Evolutionary conservation across 805 yeast species (phyloP), one percentile per base, ranked within the genome.

Genomic region (Candida quercuum): DNA sequence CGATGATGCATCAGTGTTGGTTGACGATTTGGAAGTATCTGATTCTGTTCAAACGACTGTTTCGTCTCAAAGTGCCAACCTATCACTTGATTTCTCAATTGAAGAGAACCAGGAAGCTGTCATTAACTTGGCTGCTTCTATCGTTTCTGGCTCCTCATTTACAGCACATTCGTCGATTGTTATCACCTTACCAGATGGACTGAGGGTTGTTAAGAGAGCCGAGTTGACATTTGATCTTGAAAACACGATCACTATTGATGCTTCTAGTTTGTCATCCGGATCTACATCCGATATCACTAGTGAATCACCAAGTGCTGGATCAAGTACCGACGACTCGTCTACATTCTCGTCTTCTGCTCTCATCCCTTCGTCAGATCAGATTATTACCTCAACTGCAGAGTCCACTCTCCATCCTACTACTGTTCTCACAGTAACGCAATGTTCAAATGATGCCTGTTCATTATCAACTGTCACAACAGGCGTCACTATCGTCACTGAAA

Each of bases 131-230:
- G 9, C 33, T n/a, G 32, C 30, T 24, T 17, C 20, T 5, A 15
- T 30, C 16, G 13, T 16, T 23, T 17, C 33, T 21, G 38, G 38
- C 5, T 10, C 27, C 16, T 19, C 33, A 8, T 35, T 25, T 24
- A 23, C 33, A n/a, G 22, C 33, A 16, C 13, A 21, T 17, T 33
- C 33, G 13, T 21, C 23, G 17, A 22, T 35, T 28, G 38, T 28
- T n/a, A 28, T 35, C 29, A 23, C 33, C 11, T 22, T 32, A 22
- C 25, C 28, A 28, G 33, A 35, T 17, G 33, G 26, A 11, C 16
- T 22, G 33, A 35, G 21, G 24, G 23, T 35, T n/a, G 12, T 18
- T 16, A 35, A 35, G 38, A 30, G 39, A 36, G 39, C 30, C 5
- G 39, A 23, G 20, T 12, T 13, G 23, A 21, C 28, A n/a, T 25